Base-by-base conservation (phyloP, 2,329 filamentous ascomycete species). In the Fusarium denticulatum region DNA sequence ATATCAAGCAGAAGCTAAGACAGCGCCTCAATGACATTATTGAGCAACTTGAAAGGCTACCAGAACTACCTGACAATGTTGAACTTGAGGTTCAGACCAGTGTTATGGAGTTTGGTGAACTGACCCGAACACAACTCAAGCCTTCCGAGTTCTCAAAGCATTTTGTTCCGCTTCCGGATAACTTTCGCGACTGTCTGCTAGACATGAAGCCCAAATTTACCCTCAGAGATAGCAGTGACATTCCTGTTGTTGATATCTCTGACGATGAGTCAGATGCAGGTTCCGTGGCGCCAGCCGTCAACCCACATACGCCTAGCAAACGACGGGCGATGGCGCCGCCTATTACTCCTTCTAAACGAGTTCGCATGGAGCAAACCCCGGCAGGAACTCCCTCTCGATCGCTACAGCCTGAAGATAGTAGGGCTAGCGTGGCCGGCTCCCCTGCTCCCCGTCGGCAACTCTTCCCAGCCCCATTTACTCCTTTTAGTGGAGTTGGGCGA, bases 41-140 rank as follows among this genome's bases (percentile, higher is more conserved):
- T 3, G 74, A 77, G 0, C 83, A 92, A 63, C 85, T 97, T 0
- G 72, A 79, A 1, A 82, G 81, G 0, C 86, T 95, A 0, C 93
- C 93, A 0, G 91, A 94, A 42, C 87, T 93, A 0, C 92, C 92
- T 0, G 81, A 84, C 0, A 93, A 94, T 47, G 88, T 94, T 0
- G 87, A 91, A n/a, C 84, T 91, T 0, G 89, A 91, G 15, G 86
- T 97, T 0, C 87, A 87, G 26, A 86, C 87, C 5, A 88, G 89
- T 16, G 79, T 96, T 0, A 83, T 85, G 18, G 83, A 83, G 1
- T 91, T 96, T 68, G 86, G 88, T 0, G 82, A 84, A 0, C 84
- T 87, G 9, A 82, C 83, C 0, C 83, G 90, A 2, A 81, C 93
- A 11, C 84, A 87, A 26, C 86, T 86, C 11, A 70, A 65, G 15